Evolutionary conservation across 495 filamentous ascomycete genomes (phyloP).

Genomic region (Lepraria neglecta): DNA sequence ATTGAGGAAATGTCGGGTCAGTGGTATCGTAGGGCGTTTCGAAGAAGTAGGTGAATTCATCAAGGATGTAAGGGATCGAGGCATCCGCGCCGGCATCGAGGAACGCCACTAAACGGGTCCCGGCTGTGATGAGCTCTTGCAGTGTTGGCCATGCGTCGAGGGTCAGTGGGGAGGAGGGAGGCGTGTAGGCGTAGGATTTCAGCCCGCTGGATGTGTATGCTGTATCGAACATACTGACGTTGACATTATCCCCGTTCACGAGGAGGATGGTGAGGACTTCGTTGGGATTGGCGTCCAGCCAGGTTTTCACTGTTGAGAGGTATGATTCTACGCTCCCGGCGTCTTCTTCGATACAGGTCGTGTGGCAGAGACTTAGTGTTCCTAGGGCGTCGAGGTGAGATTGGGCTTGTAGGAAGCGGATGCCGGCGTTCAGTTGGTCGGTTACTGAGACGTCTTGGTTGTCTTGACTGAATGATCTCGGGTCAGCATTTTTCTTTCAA

Average conservation of each 20-base stretch:
- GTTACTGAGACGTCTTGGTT: slow-evolving; percentile 63
- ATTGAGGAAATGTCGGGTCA: slow-evolving; percentile 41
- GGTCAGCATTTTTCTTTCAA: too few relatives aligned
- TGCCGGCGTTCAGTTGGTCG: slow-evolving; percentile 58
- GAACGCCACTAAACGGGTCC: slow-evolving; percentile 58
- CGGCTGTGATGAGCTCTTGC: slow-evolving; percentile 50
- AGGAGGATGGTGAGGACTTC: slow-evolving; percentile 66
- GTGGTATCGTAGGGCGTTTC: slow-evolving; percentile 62
- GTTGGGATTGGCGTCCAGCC: slow-evolving; percentile 58
- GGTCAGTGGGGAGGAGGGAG: slow-evolving; percentile 24
- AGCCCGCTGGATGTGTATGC: slow-evolving; percentile 52
- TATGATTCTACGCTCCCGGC: slow-evolving; percentile 54
- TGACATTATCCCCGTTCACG: slow-evolving; percentile 57
- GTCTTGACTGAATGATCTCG: slow-evolving; percentile 34
- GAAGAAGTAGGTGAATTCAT: slow-evolving; percentile 65
- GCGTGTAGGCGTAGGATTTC: slow-evolving; percentile 52
- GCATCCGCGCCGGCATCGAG: slow-evolving; percentile 48
- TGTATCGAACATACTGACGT: slow-evolving; percentile 43
- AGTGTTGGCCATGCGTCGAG: slow-evolving; percentile 58
- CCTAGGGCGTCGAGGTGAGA: slow-evolving; percentile 48
- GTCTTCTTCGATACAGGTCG: slow-evolving; percentile 56
- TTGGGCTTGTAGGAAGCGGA: slow-evolving; percentile 65
- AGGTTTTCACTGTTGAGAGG: slow-evolving; percentile 52
- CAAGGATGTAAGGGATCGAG: slow-evolving; percentile 54
- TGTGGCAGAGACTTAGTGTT: slow-evolving; percentile 60